These are phyloP conservation scores for Leccinum arenicola DNA, from an alignment of 768 basidiomycete species.

Conservation along the genomic window DNA sequence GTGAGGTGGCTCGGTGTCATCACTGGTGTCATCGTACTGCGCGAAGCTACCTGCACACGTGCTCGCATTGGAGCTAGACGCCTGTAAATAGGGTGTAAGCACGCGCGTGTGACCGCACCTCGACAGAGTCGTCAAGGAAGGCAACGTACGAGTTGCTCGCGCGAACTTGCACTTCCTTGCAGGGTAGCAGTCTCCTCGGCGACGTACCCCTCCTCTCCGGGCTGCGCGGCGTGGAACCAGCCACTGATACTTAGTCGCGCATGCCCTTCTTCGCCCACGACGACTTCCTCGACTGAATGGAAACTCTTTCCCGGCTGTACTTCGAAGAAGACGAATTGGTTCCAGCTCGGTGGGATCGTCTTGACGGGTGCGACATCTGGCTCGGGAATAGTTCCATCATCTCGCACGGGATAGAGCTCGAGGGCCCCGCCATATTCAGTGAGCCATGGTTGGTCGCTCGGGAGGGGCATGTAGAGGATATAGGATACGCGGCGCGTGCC, in stretches of 20 bases:
- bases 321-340: slow-evolving; percentile 83
- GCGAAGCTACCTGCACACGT: slow-evolving; percentile 42
- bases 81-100: slow-evolving; percentile 35
- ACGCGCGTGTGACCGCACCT: slow-evolving; percentile 5
- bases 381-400: slow-evolving; percentile 58
- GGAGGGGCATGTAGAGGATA: slow-evolving; percentile 93
- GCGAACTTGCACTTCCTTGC: slow-evolving; percentile 80
- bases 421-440: slow-evolving; percentile 91
- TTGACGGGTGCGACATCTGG: slow-evolving; percentile 65
- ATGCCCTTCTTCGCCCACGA: slow-evolving; percentile 70
- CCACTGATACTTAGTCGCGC: slow-evolving; percentile 88
- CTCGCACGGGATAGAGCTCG: slow-evolving; percentile 80
- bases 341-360: slow-evolving; percentile 78
- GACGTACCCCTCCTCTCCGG: slow-evolving; percentile 86
- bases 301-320: slow-evolving; percentile 97
- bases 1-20: slow-evolving; percentile 43
- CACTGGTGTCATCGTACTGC: slow-evolving; percentile 41
- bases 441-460: slow-evolving; percentile 73
- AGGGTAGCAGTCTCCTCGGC: slow-evolving; percentile 43
- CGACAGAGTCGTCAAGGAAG: slow-evolving; percentile 6
- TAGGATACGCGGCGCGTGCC: slow-evolving; percentile 92
- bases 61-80: slow-evolving; percentile 51
- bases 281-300: slow-evolving; percentile 95
- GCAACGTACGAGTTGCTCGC: slow-evolving; percentile 85
- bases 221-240: slow-evolving; percentile 94